phyloP scores from a whole-genome alignment of 2,329 filamentous ascomycete genomes.

The Bertia moriformis region DNA sequence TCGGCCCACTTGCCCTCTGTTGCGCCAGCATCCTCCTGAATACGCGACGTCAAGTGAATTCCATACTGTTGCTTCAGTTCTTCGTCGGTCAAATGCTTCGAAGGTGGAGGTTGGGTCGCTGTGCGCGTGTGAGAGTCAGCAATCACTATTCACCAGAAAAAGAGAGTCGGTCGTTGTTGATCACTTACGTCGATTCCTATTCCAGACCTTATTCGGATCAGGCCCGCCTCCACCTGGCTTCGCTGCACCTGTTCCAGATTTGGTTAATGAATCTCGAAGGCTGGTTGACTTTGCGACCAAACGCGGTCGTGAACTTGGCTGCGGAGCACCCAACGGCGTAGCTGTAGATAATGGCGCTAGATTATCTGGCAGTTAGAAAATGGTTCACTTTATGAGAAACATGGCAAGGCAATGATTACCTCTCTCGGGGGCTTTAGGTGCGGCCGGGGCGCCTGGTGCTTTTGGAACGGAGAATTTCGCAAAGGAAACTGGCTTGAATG shows the following conservation, averaged over 20 bases:
- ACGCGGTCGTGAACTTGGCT: conserved; percentile 42
- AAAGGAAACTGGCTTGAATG: conserved; percentile 52
- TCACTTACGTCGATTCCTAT: conserved; percentile 67
- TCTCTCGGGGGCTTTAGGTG: conserved; percentile 35
- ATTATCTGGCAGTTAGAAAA: not conserved
- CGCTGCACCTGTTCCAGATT: not conserved
- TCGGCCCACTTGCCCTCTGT: conserved; percentile 80
- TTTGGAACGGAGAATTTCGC: conserved; percentile 54
- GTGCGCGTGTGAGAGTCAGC: no score
- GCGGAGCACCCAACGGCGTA: conserved; percentile 19
- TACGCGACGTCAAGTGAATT: conserved; percentile 68
- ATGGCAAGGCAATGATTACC: conserved; percentile 15
- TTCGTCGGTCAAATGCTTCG: conserved; percentile 74
- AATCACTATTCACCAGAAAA: conserved; percentile 9
- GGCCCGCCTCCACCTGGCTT: conserved; percentile 18
- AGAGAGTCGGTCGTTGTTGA: no score
- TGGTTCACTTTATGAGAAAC: conserved; percentile 1
- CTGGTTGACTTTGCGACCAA: conserved; percentile 63
- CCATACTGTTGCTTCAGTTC: conserved; percentile 68
- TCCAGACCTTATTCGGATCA: conserved; percentile 68
- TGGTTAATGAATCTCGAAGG: conserved; percentile 26
- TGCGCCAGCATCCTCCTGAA: conserved; percentile 60
- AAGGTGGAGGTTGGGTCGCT: conserved; percentile 53
- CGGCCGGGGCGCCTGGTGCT: conserved; percentile 33
- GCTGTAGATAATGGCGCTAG: not conserved